Evolutionary conservation across 805 yeast genomes (phyloP).

Genomic region (Ogataea corticis): DNA sequence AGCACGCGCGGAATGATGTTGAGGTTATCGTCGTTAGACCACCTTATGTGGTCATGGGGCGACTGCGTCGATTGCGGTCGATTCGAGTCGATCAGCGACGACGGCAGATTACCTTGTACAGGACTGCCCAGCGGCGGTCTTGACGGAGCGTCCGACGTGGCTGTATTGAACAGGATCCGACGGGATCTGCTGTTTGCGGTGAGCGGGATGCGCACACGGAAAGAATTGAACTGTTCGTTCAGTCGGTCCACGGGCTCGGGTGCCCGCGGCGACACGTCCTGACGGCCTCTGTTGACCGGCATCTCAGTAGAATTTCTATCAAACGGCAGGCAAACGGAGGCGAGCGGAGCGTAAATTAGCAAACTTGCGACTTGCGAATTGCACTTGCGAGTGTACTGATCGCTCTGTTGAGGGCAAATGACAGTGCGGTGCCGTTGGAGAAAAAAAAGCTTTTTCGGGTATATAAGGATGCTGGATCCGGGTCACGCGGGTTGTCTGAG

Average conservation of each 20-base stretch:
- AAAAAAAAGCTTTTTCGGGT: background rate
- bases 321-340: too few relatives aligned
- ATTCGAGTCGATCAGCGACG: background rate
- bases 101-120: conserved; percentile 2
- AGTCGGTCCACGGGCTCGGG: conserved; percentile 13
- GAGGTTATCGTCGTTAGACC: conserved; percentile 26
- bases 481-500: too few relatives aligned
- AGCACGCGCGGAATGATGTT: conserved; percentile 29
- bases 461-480: background rate
- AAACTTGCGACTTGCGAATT: too few relatives aligned
- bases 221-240: conserved; percentile 21
- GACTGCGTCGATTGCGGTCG: conserved; percentile 1
- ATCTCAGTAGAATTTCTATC: background rate
- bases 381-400: background rate
- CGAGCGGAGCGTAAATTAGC: too few relatives aligned
- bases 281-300: conserved; percentile 10
- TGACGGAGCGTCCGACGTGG: background rate
- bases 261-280: background rate
- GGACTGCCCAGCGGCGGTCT: background rate
- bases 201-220: conserved; percentile 21
- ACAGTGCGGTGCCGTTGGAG: background rate
- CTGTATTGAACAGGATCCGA: conserved; percentile 5
- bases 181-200: conserved; percentile 12
- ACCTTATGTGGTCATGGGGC: conserved; percentile 25
- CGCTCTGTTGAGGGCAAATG: background rate